Evolutionary conservation across 306 rosid genomes (phyloP).

Genomic region (Cicer pinnatifidum): DNA sequence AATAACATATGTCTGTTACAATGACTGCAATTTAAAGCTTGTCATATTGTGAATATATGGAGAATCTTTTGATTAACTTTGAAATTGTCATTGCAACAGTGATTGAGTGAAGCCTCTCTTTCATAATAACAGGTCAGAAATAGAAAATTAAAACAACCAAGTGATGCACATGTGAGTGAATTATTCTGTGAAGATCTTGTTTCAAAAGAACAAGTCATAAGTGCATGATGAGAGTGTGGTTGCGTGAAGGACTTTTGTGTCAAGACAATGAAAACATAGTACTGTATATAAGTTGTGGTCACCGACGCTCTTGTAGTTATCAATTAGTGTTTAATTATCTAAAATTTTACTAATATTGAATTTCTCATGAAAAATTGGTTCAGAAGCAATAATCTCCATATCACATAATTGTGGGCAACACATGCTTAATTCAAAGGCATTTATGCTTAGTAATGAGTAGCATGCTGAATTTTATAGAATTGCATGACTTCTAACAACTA

Average conservation of each 20-base stretch:
- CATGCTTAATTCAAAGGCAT: constrained; percentile 15
- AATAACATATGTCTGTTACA: background rate
- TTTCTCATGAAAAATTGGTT: constrained; percentile 4
- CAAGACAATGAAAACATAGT: constrained; percentile 6
- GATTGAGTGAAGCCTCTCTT: background rate
- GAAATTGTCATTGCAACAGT: background rate
- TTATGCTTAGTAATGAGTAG: constrained; percentile 7
- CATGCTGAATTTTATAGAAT: background rate
- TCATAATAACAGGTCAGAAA: background rate
- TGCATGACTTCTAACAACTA: background rate
- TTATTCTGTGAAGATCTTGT: background rate
- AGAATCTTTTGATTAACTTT: background rate
- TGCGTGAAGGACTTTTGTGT: background rate
- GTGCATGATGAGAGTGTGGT: background rate
- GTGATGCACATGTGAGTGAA: background rate
- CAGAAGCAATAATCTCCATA: background rate
- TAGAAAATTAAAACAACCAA: too few relatives aligned
- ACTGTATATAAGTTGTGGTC: background rate
- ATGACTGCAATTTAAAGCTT: background rate
- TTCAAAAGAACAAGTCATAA: background rate
- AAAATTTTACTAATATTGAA: background rate
- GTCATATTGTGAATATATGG: background rate
- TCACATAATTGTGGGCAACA: constrained; percentile 8
- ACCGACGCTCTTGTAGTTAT: background rate
- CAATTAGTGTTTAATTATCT: background rate